Base-by-base conservation (phyloP, 1,284 basidiomycete species). In the Sanghuangporus sanghuang region DNA sequence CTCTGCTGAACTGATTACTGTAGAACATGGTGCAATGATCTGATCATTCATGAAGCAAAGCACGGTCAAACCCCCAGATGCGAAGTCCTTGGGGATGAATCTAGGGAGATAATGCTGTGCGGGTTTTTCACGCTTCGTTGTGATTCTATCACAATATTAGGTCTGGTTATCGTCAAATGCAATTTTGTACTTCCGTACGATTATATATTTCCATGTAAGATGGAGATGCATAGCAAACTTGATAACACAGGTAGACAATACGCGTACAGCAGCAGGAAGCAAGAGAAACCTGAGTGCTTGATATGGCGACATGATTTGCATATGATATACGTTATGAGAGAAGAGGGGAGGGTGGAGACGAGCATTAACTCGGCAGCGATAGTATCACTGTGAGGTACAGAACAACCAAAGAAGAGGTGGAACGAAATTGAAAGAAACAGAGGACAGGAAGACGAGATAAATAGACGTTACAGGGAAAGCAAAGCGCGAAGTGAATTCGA, bases 381-480 rank as follows among this genome's bases (percentile, higher is more conserved):
- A 36, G 44, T 42, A 42, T 46, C 38, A 61, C 27, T 32, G 39
- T 46, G 16, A 23, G 38, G 23, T 3, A 16, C 21, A 36, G 46
- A 60, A 44, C 21, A 52, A 60, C 32, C 71, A 66, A 65, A 68
- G 69, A 65, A 76, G 64, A 73, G 73, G 32, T 2, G 69, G 21
- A 46, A 12, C 14, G 8, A 48, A 35, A 46, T 14, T 6, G 16
- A 46, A 14, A 6, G 7, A 18, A 46, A 32, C 5, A 42, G 27
- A 32, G 27, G 40, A n/a, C 40, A 42, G 11, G 14, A 46, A 18
- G 44, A 46, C 44, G 68, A 71, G 69, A 67, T 67, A 67, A 66
- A 67, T 65, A 67, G 50, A 60, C 61, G 68, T 67, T 44, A 66
- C 62, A 65, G 62, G 14, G 68, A 69, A 68, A 66, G 62, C 66